Percentiles rank a stretch among this genome's conserved stretches.
Evolutionary conservation across 345 rosid species (phyloP).

Genomic region (Hibiscus tridactylites): DNA sequence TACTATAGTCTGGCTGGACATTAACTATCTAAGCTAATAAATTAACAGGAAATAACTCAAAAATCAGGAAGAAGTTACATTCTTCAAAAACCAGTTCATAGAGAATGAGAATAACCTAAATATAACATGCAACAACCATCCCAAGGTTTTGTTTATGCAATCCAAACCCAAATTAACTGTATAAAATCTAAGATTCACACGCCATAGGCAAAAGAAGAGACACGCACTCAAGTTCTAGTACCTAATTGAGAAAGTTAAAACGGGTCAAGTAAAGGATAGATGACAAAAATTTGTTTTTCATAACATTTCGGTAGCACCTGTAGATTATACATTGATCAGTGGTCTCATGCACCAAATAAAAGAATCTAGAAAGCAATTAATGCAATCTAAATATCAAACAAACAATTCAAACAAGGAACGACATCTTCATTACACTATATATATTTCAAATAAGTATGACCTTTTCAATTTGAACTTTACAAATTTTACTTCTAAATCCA

Average conservation of each 20-base stretch:
- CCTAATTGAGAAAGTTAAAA: neutral
- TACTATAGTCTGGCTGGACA: neutral
- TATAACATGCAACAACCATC: neutral
- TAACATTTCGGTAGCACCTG: neutral
- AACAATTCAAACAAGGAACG: neutral
- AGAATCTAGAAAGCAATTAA: neutral
- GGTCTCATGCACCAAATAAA: neutral
- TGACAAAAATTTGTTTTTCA: neutral
- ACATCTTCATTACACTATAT: neutral
- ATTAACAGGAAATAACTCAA: neutral
- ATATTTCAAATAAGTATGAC: neutral
- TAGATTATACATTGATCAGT: neutral
- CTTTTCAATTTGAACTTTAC: neutral
- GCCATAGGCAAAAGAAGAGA: neutral
- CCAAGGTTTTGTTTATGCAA: neutral
- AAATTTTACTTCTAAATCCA: neutral
- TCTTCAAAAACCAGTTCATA: neutral
- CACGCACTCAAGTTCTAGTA: no score
- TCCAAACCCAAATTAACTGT: neutral
- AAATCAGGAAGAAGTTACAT: neutral
- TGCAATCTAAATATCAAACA: neutral
- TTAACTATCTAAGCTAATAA: neutral
- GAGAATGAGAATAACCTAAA: neutral
- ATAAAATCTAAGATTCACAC: neutral
- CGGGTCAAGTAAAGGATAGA: neutral